Evolutionary conservation across 345 rosid species (phyloP).

Genomic region (Noccaea bulbosa): DNA sequence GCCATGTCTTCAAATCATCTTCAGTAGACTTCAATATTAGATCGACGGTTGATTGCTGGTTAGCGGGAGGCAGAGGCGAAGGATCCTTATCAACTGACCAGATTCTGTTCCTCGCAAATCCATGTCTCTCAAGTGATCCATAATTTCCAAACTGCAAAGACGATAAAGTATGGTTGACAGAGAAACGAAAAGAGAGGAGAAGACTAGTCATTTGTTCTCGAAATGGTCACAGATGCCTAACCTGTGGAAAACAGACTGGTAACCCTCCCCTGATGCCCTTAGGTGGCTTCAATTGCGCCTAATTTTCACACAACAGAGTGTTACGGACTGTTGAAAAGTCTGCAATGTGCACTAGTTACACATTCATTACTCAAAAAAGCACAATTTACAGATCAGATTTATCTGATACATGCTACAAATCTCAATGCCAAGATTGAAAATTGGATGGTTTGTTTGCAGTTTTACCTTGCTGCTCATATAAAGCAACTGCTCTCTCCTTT

Average conservation of each 20-base stretch:
- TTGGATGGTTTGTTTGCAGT: background rate
- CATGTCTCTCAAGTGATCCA: slow-evolving; percentile 85
- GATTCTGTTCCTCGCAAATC: slow-evolving; percentile 78
- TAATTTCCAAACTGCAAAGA: slow-evolving; percentile 72
- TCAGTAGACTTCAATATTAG: slow-evolving; percentile 72
- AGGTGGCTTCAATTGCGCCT: slow-evolving; percentile 71
- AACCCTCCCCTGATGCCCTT: slow-evolving; percentile 85
- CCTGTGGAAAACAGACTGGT: slow-evolving; percentile 90
- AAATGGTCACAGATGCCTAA: slow-evolving; percentile 41
- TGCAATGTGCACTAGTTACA: background rate
- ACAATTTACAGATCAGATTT: background rate
- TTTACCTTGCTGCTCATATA: slow-evolving; percentile 85
- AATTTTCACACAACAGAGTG: slow-evolving; percentile 23
- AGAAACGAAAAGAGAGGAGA: background rate
- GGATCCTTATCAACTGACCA: slow-evolving; percentile 84
- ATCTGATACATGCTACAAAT: background rate
- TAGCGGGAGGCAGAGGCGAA: slow-evolving; percentile 73
- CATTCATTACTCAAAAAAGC: slow-evolving; percentile 7
- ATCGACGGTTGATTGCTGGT: slow-evolving; percentile 76
- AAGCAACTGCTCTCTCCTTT: slow-evolving; percentile 79
- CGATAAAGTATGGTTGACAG: background rate
- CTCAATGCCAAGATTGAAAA: too few species aligned
- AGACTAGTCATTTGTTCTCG: slow-evolving; percentile 18
- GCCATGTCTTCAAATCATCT: slow-evolving; percentile 83
- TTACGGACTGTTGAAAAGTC: background rate